phyloP scores from a whole-genome alignment of 352 stramenopile genomes.

The Phytophthora colocasiae region DNA sequence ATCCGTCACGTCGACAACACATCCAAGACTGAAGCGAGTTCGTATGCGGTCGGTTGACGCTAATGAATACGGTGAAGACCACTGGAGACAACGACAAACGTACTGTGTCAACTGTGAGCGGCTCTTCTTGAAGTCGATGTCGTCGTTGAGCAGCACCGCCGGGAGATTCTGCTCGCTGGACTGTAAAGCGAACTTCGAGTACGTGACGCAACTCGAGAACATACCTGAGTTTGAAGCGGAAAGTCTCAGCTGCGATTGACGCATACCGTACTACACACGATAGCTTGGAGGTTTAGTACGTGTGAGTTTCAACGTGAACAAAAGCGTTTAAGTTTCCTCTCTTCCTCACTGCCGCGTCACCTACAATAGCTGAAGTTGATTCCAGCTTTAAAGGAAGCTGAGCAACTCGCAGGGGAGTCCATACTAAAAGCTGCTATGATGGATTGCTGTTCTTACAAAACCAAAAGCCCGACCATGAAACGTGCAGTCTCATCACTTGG shows the following conservation, averaged over 20 bases:
- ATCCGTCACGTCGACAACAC: neutral
- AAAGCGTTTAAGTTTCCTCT: no score
- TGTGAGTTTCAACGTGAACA: no score
- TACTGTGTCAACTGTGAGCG: slow-evolving; percentile 31
- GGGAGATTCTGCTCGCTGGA: slow-evolving; percentile 53
- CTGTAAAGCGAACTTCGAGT: slow-evolving; percentile 51
- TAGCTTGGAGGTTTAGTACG: no score
- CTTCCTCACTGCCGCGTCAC: no score
- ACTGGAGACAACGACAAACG: slow-evolving; percentile 23
- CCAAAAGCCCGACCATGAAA: no score
- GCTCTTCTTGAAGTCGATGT: slow-evolving; percentile 31
- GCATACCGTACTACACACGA: no score
- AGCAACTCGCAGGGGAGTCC: no score
- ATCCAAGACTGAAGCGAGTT: neutral
- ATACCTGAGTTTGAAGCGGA: neutral
- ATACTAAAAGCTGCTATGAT: no score
- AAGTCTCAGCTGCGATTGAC: neutral
- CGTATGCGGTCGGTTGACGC: neutral
- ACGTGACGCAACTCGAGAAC: slow-evolving; percentile 26
- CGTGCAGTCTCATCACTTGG: no score
- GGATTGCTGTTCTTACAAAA: no score
- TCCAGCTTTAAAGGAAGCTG: no score
- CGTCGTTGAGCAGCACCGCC: slow-evolving; percentile 3
- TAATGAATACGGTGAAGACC: neutral
- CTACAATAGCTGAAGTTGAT: no score